Percentiles rank a stretch among this genome's conserved stretches.
phyloP scores from a whole-genome alignment of 768 basidiomycete species.

The Hysterangium stoloniferum region DNA sequence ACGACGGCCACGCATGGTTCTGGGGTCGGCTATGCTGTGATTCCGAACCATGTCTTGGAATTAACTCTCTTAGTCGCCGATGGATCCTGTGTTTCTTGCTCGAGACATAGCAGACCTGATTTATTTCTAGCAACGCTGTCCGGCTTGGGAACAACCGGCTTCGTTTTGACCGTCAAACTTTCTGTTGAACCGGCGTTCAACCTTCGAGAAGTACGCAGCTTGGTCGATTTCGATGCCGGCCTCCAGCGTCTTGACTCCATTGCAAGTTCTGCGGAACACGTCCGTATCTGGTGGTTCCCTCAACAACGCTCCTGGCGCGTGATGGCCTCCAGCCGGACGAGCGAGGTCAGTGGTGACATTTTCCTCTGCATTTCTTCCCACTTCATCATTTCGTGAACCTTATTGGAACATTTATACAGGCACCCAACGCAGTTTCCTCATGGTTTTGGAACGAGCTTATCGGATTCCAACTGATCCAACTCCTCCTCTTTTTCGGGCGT shows the following conservation, averaged over 20 bases:
- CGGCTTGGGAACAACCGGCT: constrained; percentile 83
- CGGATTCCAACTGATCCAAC: constrained; percentile 77
- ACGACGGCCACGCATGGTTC: constrained; percentile 95
- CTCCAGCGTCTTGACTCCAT: constrained; percentile 46
- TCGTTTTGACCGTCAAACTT: constrained; percentile 73
- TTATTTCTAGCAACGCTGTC: constrained; percentile 90
- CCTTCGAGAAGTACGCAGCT: constrained; percentile 63
- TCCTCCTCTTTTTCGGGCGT: constrained; percentile 73
- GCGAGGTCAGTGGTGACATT: constrained; percentile 51
- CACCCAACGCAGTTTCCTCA: constrained; percentile 39
- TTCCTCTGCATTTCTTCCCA: neutral
- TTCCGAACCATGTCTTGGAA: constrained; percentile 73
- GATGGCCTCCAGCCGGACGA: constrained; percentile 65
- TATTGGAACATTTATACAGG: constrained; percentile 30
- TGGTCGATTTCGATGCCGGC: constrained; percentile 53
- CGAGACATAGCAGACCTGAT: constrained; percentile 53
- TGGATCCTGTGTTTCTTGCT: constrained; percentile 61
- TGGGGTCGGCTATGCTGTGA: constrained; percentile 68
- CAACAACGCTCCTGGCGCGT: constrained; percentile 64
- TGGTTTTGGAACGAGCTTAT: constrained; percentile 70
- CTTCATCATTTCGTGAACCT: neutral
- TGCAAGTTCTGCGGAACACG: constrained; percentile 65
- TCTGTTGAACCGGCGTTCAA: constrained; percentile 79
- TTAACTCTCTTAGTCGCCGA: constrained; percentile 72
- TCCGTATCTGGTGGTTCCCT: constrained; percentile 93